Percentiles rank a stretch among this genome's conserved stretches.
Evolutionary conservation across 2,329 filamentous ascomycete genomes (phyloP).

Genomic region (Fonsecaea multimorphosa): DNA sequence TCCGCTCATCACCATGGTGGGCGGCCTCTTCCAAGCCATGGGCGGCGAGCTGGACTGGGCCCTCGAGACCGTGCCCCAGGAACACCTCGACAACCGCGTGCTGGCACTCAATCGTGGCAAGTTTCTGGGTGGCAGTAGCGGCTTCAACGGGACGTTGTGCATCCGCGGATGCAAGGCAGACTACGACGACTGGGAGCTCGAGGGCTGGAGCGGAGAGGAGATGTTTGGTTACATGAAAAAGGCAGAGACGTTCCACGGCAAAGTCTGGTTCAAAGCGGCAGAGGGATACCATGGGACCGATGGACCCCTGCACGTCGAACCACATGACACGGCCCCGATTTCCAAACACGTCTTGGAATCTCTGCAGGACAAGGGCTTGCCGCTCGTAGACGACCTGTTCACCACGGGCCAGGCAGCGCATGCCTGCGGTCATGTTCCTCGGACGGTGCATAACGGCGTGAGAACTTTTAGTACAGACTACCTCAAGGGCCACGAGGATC

Average conservation of each 20-base stretch:
- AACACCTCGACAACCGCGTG: constrained; percentile 48
- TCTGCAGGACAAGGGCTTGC: constrained; percentile 60
- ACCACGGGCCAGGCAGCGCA: constrained; percentile 58
- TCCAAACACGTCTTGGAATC: constrained; percentile 62
- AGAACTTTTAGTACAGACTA: constrained; percentile 62
- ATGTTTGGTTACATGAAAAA: constrained; percentile 64
- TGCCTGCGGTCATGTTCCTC: constrained; percentile 61
- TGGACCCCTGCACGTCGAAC: constrained; percentile 62
- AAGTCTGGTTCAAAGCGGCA: constrained; percentile 61
- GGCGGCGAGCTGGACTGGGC: constrained; percentile 54
- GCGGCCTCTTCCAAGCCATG: constrained; percentile 54
- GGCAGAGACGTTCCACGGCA: constrained; percentile 64
- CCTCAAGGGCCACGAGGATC: constrained; percentile 40
- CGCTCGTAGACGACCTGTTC: constrained; percentile 66
- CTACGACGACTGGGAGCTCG: constrained; percentile 62
- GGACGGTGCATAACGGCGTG: constrained; percentile 59
- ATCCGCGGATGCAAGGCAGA: constrained; percentile 52
- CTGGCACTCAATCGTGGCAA: constrained; percentile 49
- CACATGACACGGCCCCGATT: constrained; percentile 64
- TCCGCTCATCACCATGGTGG: constrained; percentile 58
- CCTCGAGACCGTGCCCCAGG: constrained; percentile 49
- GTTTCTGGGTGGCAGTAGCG: constrained; percentile 52
- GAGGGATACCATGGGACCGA: constrained; percentile 56
- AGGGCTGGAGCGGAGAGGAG: constrained; percentile 60
- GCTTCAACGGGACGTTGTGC: constrained; percentile 53